Conservation (phyloP, 73 alveolate species). For the Uronychia binucleata region DNA sequence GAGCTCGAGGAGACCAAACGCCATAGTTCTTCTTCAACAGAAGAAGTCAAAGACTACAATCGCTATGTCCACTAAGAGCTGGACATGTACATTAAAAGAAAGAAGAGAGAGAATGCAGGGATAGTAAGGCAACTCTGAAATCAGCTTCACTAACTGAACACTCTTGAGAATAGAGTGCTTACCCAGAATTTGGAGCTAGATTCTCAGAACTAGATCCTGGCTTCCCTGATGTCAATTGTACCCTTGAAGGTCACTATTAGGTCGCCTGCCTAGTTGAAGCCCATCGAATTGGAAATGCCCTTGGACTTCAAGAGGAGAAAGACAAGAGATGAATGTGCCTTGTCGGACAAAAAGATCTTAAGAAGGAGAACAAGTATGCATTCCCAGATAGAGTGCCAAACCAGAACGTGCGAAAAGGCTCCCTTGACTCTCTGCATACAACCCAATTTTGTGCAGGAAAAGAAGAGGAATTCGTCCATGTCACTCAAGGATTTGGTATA, state of each 20-base stretch:
- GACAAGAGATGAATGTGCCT: neutral
- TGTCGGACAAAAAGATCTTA: no score
- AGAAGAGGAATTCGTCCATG: neutral
- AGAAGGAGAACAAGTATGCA: no score
- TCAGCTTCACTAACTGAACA: neutral
- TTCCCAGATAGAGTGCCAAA: neutral
- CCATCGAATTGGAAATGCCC: neutral
- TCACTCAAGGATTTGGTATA: neutral
- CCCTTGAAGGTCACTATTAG: neutral
- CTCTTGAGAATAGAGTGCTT: neutral
- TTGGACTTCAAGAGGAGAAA: neutral
- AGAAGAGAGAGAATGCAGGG: neutral
- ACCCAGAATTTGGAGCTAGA: neutral
- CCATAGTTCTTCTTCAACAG: neutral
- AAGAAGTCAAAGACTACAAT: neutral
- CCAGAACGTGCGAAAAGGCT: neutral
- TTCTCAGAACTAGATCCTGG: neutral
- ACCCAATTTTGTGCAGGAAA: neutral
- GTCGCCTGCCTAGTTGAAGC: neutral
- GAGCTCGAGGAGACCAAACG: neutral
- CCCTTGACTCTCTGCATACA: neutral
- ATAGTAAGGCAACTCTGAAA: neutral
- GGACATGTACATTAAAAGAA: neutral
- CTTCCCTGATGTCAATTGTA: neutral
- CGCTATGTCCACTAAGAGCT: neutral